Evolutionary conservation across 106 monocot species (phyloP).

Genomic region (Platanthera zijinensis): DNA sequence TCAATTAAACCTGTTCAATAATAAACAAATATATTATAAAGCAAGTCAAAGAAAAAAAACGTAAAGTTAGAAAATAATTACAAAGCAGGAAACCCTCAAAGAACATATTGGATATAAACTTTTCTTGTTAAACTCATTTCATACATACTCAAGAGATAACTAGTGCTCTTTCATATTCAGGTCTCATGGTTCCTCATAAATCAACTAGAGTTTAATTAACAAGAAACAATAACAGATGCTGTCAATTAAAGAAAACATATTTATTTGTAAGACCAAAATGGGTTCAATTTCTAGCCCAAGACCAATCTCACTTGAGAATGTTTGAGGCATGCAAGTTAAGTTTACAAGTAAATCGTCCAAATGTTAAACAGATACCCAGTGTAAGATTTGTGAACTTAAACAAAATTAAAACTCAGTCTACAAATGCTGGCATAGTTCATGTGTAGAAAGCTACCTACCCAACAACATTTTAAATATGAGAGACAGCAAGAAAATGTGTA

Average conservation of each 20-base stretch:
- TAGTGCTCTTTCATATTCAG: background rate
- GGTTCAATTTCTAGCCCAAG: background rate
- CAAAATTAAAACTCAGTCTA: background rate
- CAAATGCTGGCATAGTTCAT: background rate
- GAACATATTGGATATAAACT: background rate
- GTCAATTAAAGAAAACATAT: background rate
- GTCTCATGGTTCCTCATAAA: background rate
- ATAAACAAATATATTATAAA: too few relatives aligned
- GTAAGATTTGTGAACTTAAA: background rate
- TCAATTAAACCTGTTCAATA: too few relatives aligned
- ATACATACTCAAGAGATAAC: background rate
- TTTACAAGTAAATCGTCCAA: background rate
- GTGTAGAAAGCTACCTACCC: background rate
- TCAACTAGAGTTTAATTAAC: background rate
- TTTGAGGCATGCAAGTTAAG: background rate
- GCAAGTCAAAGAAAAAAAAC: too few relatives aligned
- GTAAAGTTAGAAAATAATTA: background rate
- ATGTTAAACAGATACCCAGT: background rate
- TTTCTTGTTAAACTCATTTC: background rate
- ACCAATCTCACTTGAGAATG: background rate
- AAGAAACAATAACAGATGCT: background rate
- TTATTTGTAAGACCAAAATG: background rate
- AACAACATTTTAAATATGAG: background rate
- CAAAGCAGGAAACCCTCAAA: background rate
- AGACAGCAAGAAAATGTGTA: background rate